Evolutionary conservation across 768 basidiomycete genomes (phyloP).

Genomic region (Rhizopogon vinicolor): DNA sequence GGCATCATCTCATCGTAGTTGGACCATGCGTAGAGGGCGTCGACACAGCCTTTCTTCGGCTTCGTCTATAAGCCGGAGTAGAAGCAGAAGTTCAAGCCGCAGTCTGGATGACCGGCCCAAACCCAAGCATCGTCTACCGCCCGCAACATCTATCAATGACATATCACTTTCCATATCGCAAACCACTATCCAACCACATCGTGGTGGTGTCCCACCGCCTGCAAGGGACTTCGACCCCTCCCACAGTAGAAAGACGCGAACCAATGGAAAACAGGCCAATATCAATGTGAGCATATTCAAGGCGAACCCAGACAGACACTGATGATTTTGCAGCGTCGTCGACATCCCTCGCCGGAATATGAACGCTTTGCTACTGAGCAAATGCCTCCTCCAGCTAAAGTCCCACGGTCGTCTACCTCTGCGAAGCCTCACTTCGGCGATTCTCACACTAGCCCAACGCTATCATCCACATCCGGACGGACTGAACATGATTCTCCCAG

Average conservation of each 20-base stretch:
- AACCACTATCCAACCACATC: conserved; percentile 18
- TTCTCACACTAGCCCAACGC: neutral
- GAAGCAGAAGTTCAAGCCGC: conserved; percentile 46
- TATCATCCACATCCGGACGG: conserved; percentile 12
- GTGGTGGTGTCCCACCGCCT: neutral
- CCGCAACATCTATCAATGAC: conserved; percentile 35
- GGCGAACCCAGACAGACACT: conserved; percentile 1
- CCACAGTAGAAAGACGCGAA: conserved; percentile 31
- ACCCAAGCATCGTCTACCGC: conserved; percentile 61
- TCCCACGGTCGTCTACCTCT: conserved; percentile 11
- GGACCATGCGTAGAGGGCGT: conserved; percentile 23
- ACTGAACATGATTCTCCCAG: conserved; percentile 13
- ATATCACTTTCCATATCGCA: conserved; percentile 28
- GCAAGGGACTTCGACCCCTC: conserved; percentile 17
- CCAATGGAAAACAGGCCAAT: conserved; percentile 33
- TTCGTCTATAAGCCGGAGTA: conserved; percentile 52
- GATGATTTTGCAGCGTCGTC: conserved; percentile 12
- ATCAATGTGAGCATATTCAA: conserved; percentile 19
- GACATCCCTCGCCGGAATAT: conserved; percentile 16
- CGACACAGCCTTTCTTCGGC: conserved; percentile 47
- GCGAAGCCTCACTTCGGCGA: conserved; percentile 14
- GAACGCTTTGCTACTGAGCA: conserved; percentile 20
- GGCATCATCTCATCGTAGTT: conserved; percentile 37
- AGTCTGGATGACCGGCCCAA: conserved; percentile 51
- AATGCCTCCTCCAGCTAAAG: conserved; percentile 29